Base-by-base conservation (phyloP, 1,139 yeast species). In the Blastobotrys illinoisensis region DNA sequence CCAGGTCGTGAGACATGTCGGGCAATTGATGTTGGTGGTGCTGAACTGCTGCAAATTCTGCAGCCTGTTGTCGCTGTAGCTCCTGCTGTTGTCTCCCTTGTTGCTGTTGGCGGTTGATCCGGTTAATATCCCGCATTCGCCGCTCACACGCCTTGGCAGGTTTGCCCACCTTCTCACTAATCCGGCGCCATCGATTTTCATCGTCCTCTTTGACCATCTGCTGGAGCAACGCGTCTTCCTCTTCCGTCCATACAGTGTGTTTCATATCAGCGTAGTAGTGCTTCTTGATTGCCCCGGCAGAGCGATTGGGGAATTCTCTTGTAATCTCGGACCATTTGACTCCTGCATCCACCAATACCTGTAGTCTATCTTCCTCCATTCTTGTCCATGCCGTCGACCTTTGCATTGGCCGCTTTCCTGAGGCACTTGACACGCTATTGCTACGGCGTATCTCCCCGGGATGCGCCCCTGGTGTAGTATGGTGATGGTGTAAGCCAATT, bases 241-340 rank as follows among this genome's bases (percentile, higher is more conserved):
- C 65, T 21, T 62, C 63, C 18, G 56, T 57, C 70, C 70, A 67
- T 7, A 60, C 57, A 2, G 62, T 60, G 51, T 66, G 66, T 56
- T 66, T 66, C 70, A 67, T 67, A 52, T 67, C 70, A 11, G 70
- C 70, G 54, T 67, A 67, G 49, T 62, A 67, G 52, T 67, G 70
- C 61, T 67, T 67, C 48, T 67, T 67, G 52, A 67, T 67, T 11
- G 70, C 70, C 9, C 69, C 70, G 2, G 70, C 68, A 2, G 67
- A 62, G 18, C 70, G 62, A 44, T 67, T 63, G 9, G 70, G 70
- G 48, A 67, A 67, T 46, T 62, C 65, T 13, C 57, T 54, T 9
- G 66, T 64, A 46, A 67, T 67, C 11, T 62, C 62, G 16, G 64
- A 63, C 70, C 70, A 67, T 47, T 67, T 66, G n/a, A 66, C 62